These are phyloP conservation scores for Elsinoe batatas DNA, from an alignment of 2,329 filamentous ascomycete species.

Conservation along the genomic window DNA sequence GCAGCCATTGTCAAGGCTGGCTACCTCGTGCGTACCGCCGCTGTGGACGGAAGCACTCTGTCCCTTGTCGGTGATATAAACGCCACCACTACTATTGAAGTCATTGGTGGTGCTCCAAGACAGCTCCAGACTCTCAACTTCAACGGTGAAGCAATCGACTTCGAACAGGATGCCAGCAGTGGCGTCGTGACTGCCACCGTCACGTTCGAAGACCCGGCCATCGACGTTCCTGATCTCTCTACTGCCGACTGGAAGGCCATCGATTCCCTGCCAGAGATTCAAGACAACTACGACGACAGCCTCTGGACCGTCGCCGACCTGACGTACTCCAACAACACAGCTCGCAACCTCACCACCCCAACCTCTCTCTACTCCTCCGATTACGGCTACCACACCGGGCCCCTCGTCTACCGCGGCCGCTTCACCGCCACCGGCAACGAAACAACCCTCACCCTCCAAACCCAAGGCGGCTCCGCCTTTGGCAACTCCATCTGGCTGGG, in stretches of 20 bases:
- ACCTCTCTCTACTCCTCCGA: slow-evolving; percentile 56
- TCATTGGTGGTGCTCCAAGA: slow-evolving; percentile 52
- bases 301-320: slow-evolving; percentile 54
- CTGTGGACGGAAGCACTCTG: slow-evolving; percentile 46
- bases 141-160: slow-evolving; percentile 42
- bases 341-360: slow-evolving; percentile 48
- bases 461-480: slow-evolving; percentile 58
- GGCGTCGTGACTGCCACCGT: slow-evolving; percentile 45
- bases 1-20: slow-evolving; percentile 52
- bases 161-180: slow-evolving; percentile 24
- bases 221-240: slow-evolving; percentile 49
- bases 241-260: slow-evolving; percentile 54
- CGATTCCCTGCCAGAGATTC: slow-evolving; percentile 62
- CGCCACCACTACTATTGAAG: slow-evolving; percentile 54
- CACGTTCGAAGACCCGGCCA: slow-evolving; percentile 40
- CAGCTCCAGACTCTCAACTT: slow-evolving; percentile 48
- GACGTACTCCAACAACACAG: slow-evolving; percentile 51
- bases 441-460: slow-evolving; percentile 43
- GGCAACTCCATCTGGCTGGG: slow-evolving; percentile 60
- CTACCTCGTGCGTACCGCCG: slow-evolving; percentile 54
- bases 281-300: slow-evolving; percentile 55
- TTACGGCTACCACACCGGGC: slow-evolving; percentile 64
- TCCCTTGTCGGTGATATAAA: slow-evolving; percentile 64
- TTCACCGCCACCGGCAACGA: slow-evolving; percentile 57
- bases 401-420: slow-evolving; percentile 58